Evolutionary conservation across 2,329 filamentous ascomycete genomes (phyloP).

Genomic region (Calonectria leucothoes): DNA sequence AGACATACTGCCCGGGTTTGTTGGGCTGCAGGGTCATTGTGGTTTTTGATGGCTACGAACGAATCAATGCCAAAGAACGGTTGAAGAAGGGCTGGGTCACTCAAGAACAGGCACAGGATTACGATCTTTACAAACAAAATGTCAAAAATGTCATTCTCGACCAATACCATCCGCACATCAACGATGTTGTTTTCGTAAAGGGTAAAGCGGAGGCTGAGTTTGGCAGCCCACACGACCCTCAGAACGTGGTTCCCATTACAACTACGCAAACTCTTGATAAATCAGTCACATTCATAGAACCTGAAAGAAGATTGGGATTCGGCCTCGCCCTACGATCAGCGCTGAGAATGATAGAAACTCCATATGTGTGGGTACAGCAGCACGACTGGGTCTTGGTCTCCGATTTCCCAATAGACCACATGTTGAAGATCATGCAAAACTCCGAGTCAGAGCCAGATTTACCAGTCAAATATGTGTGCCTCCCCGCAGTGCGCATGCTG

Average conservation of each 20-base stretch:
- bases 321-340: conserved; percentile 65
- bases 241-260: conserved; percentile 52
- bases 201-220: conserved; percentile 57
- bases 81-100: conserved; percentile 67
- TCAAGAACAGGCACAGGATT: conserved; percentile 54
- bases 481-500: conserved; percentile 63
- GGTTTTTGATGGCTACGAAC: conserved; percentile 65
- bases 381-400: conserved; percentile 65
- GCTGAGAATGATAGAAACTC: conserved; percentile 57
- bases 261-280: conserved; percentile 49
- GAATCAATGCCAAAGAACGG: conserved; percentile 54
- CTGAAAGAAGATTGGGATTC: conserved; percentile 60
- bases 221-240: conserved; percentile 49
- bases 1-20: conserved; percentile 53
- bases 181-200: conserved; percentile 4
- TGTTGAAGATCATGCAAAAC: conserved; percentile 59
- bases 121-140: conserved; percentile 59
- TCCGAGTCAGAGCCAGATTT: conserved; percentile 41
- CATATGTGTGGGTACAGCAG: conserved; percentile 68
- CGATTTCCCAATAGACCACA: conserved; percentile 55
- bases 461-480: conserved; percentile 64
- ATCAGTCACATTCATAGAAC: conserved; percentile 63
- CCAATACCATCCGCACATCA: conserved; percentile 15
- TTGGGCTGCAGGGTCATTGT: conserved; percentile 59
- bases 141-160: conserved; percentile 53